Conservation (phyloP, 2,329 filamentous ascomycete genomes). For the Aaosphaeria pasadenensis region DNA sequence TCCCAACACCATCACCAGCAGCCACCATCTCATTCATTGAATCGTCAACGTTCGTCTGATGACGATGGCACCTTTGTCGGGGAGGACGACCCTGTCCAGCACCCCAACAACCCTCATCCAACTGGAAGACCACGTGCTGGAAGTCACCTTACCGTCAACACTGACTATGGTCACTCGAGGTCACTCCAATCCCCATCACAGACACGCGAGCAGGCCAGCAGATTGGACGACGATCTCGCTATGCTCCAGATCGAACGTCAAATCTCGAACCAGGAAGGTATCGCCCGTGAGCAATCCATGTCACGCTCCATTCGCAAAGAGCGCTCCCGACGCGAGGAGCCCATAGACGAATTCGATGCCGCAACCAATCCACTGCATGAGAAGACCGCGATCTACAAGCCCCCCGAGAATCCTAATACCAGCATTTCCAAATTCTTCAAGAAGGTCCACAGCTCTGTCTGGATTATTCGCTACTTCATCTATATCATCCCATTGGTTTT, state of each 20-base stretch:
- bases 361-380: conserved; percentile 69
- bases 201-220: conserved; percentile 57
- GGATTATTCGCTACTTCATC: conserved; percentile 65
- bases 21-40: too few species aligned
- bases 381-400: conserved; percentile 62
- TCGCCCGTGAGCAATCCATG: conserved; percentile 32
- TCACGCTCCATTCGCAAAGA: conserved; percentile 49
- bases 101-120: conserved; percentile 14
- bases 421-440: conserved; percentile 64
- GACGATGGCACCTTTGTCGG: conserved; percentile 38
- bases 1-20: conserved; percentile 6
- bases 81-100: conserved; percentile 30
- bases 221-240: conserved; percentile 64
- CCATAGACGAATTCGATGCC: conserved; percentile 64
- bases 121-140: conserved; percentile 22
- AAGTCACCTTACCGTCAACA: conserved; percentile 50
- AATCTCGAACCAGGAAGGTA: conserved; percentile 45
- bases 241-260: conserved; percentile 64
- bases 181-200: conserved; percentile 51
- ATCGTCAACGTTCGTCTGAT: conserved; percentile 31
- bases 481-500: conserved; percentile 66
- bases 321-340: conserved; percentile 54
- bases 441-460: conserved; percentile 62
- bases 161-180: conserved; percentile 33
- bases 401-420: conserved; percentile 60